Evolutionary conservation across 2,329 filamentous ascomycete species (phyloP), one percentile per base, ranked within the genome.

Genomic region (Trichocomaceae sp.): DNA sequence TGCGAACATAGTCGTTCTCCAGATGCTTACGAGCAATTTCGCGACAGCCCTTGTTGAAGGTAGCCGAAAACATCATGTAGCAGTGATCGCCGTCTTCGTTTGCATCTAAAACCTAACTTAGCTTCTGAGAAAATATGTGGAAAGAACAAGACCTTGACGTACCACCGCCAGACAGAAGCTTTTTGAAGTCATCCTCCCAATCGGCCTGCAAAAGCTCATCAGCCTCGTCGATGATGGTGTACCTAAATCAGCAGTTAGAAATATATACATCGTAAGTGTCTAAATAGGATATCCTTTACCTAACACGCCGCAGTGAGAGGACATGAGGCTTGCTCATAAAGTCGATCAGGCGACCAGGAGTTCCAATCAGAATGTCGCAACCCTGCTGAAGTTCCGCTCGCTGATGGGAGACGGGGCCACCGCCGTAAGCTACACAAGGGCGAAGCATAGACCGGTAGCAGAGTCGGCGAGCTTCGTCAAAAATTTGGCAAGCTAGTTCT

Each of bases 371-470:
- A 42, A 99, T 76, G 63, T 99, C 93, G 61, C 92, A 97, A 5
- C 93, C 93, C 69, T 85, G 87, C 57, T 79, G 77, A 1, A 99
- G 79, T 66, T 95, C 85, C 6, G 79, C 74, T 4, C 85, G 77
- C 71, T 96, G 90, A 12, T 85, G 80, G 1, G 72, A 69, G n/a
- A 83, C 65, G 0, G 89, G 88, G 6, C 84, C 84, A 59, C 93
- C 93, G 49, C 93, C 93, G 62, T 97, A 99, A 29, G 87, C 78
- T 44, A 95, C 90, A 62, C 87, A 90, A 22, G 93, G 92, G 41
- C 93, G 90, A 56, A 99, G 79, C 89, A 95, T 96, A 3, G 88
- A 90, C 1, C 93, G 85, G 65, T 99, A 99, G 69, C 90, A 96
- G 48, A 97, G 83, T 63, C 92, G 90, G 59, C 93, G 87, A 23